These are phyloP conservation scores for Candida hispaniensis DNA, from an alignment of 805 yeast species.

Conservation along the genomic window DNA sequence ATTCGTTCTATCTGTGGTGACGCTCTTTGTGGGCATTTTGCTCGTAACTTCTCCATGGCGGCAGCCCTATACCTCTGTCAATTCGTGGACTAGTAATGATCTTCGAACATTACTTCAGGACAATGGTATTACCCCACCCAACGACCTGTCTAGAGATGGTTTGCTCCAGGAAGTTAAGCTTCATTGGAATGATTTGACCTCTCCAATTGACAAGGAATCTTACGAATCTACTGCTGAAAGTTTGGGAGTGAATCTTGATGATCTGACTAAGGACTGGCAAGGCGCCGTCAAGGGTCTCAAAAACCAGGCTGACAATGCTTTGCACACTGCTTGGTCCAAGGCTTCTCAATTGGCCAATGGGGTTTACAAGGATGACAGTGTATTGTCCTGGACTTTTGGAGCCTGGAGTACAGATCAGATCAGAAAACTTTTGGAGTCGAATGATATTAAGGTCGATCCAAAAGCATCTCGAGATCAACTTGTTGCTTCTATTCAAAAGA, in stretches of 20 bases:
- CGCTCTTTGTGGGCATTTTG: slow-evolving; percentile 14
- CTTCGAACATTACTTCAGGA: slow-evolving; percentile 13
- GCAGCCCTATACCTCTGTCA: slow-evolving; percentile 7
- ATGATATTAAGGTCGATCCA: slow-evolving; percentile 5
- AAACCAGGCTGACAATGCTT: slow-evolving; percentile 15
- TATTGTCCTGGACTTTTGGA: slow-evolving; percentile 13
- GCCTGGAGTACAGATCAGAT: slow-evolving; percentile 12
- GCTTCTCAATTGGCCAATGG: slow-evolving; percentile 10
- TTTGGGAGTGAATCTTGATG: slow-evolving; percentile 5
- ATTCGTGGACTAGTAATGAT: slow-evolving; percentile 8
- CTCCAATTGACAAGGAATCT: slow-evolving; percentile 14
- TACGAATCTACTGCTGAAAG: slow-evolving; percentile 4
- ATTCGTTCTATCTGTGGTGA: slow-evolving; percentile 12
- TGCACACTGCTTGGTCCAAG: slow-evolving; percentile 15
- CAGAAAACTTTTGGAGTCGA: slow-evolving; percentile 9
- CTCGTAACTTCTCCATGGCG: slow-evolving; percentile 9
- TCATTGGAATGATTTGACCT: slow-evolving; percentile 16
- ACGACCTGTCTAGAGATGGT: slow-evolving; percentile 5
- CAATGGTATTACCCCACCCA: slow-evolving; percentile 13
- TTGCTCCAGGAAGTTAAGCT: slow-evolving; percentile 12
- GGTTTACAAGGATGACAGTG: slow-evolving; percentile 9
- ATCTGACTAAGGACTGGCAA: slow-evolving; percentile 13
- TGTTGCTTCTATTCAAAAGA: slow-evolving; percentile 5
- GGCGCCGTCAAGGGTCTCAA: slow-evolving; percentile 5
- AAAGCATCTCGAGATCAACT: slow-evolving; percentile 11